A percentile compares a stretch with the other conserved stretches of the same genome.
Evolutionary conservation across 2,329 filamentous ascomycete species (phyloP).

Genomic region (Tympanopsis confertula): DNA sequence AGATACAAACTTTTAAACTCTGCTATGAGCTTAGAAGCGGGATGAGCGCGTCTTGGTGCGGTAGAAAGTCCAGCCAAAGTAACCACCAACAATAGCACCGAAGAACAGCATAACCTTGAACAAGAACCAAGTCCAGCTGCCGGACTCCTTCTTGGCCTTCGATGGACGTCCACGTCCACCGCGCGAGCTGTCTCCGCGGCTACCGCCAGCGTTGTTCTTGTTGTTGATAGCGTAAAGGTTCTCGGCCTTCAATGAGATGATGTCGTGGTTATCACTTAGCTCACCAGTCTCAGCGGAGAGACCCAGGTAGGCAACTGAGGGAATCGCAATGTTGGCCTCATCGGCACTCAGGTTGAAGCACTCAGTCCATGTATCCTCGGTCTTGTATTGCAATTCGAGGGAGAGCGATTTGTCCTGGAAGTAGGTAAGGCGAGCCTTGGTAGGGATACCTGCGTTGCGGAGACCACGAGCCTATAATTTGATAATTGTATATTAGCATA

Average conservation of each 20-base stretch:
- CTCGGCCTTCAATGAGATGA: constrained; percentile 73
- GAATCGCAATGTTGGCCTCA: constrained; percentile 47
- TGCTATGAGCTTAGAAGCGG: constrained; percentile 44
- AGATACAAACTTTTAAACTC: too few relatives aligned
- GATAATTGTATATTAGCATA: not conserved
- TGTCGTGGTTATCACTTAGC: constrained; percentile 94
- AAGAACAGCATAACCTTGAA: constrained; percentile 75
- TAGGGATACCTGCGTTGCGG: constrained; percentile 66
- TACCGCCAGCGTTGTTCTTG: constrained; percentile 23
- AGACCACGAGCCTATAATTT: constrained; percentile 61
- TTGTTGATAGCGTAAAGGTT: constrained; percentile 65
- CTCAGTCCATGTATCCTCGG: constrained; percentile 72
- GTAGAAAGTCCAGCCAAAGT: constrained; percentile 78
- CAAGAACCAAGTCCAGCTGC: constrained; percentile 53
- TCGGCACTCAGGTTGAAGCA: constrained; percentile 70
- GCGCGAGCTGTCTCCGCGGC: constrained; percentile 9
- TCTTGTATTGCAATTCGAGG: constrained; percentile 89
- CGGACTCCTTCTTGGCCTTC: constrained; percentile 16
- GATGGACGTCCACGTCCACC: not conserved
- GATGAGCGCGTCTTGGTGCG: constrained; percentile 47
- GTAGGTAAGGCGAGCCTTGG: constrained; percentile 82
- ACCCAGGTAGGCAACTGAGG: constrained; percentile 62
- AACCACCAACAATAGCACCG: constrained; percentile 58
- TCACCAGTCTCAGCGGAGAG: constrained; percentile 88
- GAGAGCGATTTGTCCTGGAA: constrained; percentile 90